Conservation (phyloP, 805 yeast genomes). For the Candida anglica region DNA sequence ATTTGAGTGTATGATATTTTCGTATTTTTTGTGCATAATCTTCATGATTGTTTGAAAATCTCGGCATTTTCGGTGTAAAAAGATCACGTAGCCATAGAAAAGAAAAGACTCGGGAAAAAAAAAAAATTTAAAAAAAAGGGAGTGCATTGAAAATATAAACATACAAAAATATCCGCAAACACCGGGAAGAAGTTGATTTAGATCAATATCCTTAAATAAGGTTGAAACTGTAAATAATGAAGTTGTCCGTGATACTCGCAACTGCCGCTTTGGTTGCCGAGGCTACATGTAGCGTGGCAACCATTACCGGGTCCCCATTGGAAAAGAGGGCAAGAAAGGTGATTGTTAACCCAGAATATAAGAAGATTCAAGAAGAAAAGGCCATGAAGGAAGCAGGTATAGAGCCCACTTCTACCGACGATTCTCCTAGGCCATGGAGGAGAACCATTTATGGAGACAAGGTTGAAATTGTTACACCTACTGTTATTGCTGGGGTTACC, state of each 20-base stretch:
- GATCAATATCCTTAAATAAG: no score
- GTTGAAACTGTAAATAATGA: no score
- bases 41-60: no score
- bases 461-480: constrained; percentile 60
- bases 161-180: no score
- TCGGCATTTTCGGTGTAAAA: no score
- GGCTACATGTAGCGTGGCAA: background rate
- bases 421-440: constrained; percentile 58
- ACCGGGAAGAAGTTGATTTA: no score
- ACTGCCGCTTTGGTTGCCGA: background rate
- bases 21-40: no score
- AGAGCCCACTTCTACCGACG: constrained; percentile 8
- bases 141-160: no score
- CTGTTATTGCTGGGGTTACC: constrained; percentile 61
- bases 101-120: no score
- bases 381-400: constrained; percentile 6
- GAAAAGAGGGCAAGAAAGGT: constrained; percentile 27
- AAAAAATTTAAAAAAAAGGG: no score
- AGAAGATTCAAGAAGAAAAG: constrained; percentile 18
- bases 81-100: no score
- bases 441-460: constrained; percentile 61
- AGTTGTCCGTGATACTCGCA: constrained; percentile 1
- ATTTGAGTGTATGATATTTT: no score
- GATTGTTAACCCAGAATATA: constrained; percentile 26
- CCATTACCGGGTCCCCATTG: constrained; percentile 6